Percentiles rank a stretch among this genome's conserved stretches.
Conservation (phyloP, 2,329 filamentous ascomycete species). For the Peltaster fructicola region DNA sequence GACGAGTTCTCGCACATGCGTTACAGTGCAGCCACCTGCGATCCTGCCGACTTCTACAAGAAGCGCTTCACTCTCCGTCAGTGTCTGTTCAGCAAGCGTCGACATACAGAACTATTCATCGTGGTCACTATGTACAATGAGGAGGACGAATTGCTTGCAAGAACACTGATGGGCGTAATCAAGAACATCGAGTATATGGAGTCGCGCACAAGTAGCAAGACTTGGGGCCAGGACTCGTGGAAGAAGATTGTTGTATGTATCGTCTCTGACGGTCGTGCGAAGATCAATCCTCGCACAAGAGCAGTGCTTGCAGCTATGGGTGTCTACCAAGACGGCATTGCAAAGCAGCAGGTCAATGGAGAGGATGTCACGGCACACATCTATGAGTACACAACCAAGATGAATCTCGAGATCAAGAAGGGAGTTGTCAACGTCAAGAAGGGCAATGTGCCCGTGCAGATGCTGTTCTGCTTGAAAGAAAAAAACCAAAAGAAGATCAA, state of each 20-base stretch:
- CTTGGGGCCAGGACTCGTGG: conserved; percentile 97
- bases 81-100: conserved; percentile 75
- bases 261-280: conserved; percentile 88
- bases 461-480: conserved; percentile 96
- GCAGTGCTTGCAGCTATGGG: conserved; percentile 84
- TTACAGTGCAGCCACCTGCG: conserved; percentile 88
- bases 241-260: conserved; percentile 99
- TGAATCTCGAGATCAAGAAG: conserved; percentile 77
- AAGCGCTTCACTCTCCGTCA: conserved; percentile 85
- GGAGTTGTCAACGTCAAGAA: conserved; percentile 72
- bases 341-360: conserved; percentile 91
- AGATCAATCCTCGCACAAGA: conserved; percentile 85
- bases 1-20: conserved; percentile 84
- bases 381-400: conserved; percentile 81
- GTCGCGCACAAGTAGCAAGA: conserved; percentile 79
- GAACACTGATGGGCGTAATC: conserved; percentile 91
- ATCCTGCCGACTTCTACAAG: conserved; percentile 72
- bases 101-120: conserved; percentile 90
- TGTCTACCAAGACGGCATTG: conserved; percentile 95
- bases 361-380: conserved; percentile 96
- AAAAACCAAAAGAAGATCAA: conserved; percentile 99
- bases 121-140: conserved; percentile 99
- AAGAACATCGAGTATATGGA: conserved; percentile 99
- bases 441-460: conserved; percentile 73
- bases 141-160: conserved; percentile 85